A percentile compares a stretch with the other conserved stretches of the same genome.
Evolutionary conservation across 2,329 filamentous ascomycete genomes (phyloP).

Genomic region (Truncatella angustata): DNA sequence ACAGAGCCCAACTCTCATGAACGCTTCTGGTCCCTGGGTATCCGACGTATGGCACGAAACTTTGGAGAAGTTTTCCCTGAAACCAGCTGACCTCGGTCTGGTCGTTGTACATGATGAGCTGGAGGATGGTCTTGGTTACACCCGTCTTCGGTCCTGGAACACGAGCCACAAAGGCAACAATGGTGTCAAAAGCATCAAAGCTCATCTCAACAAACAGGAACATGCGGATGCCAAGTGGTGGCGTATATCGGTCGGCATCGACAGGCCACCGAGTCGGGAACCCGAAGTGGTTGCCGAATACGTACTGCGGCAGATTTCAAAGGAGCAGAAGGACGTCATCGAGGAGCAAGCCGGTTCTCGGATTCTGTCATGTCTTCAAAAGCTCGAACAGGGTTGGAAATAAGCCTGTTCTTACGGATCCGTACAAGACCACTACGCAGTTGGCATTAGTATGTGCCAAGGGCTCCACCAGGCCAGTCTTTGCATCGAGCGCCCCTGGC

Average conservation of each 20-base stretch:
- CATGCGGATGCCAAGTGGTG: slow-evolving; percentile 44
- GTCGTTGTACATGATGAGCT: slow-evolving; percentile 89
- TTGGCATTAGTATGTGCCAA: too few species aligned
- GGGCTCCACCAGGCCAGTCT: too few species aligned
- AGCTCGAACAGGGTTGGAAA: slow-evolving; percentile 40
- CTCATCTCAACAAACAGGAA: slow-evolving; percentile 40
- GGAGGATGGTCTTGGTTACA: slow-evolving; percentile 66
- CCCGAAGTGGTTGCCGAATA: slow-evolving; percentile 68
- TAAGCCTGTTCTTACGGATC: too few species aligned
- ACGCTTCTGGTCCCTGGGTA: slow-evolving; percentile 73
- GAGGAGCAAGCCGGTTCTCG: slow-evolving; percentile 49
- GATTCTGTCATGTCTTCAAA: slow-evolving; percentile 48
- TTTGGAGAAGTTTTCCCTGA: slow-evolving; percentile 34
- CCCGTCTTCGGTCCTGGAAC: slow-evolving; percentile 63
- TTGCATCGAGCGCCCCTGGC: too few species aligned
- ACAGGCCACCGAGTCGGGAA: slow-evolving; percentile 71
- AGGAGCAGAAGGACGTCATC: slow-evolving; percentile 48
- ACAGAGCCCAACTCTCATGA: slow-evolving; percentile 80
- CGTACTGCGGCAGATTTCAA: slow-evolving; percentile 69
- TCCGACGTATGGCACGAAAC: slow-evolving; percentile 62
- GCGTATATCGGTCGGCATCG: slow-evolving; percentile 81
- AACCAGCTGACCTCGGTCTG: slow-evolving; percentile 43
- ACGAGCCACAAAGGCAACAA: slow-evolving; percentile 71
- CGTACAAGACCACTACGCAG: too few species aligned
- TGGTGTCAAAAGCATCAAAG: slow-evolving; percentile 67